Conservation (phyloP, 371 early-diverging fungal species). For the Haplosporangium sp. region DNA sequence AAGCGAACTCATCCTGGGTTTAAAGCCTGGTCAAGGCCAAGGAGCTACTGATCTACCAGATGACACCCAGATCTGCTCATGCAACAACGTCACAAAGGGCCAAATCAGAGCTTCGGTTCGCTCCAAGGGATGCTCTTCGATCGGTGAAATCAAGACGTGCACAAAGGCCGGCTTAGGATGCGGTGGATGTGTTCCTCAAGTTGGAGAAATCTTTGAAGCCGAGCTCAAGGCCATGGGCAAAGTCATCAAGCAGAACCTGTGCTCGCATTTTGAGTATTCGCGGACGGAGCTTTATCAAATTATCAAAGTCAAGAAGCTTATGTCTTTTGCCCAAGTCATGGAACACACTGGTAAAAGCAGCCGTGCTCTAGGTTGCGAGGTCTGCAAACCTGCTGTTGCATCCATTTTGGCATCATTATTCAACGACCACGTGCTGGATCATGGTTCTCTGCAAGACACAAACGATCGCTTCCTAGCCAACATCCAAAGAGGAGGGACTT, state of each 20-base stretch:
- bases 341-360: slow-evolving; percentile 57
- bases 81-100: slow-evolving; percentile 75
- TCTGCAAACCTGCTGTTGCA: slow-evolving; percentile 73
- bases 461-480: slow-evolving; percentile 80
- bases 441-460: slow-evolving; percentile 71
- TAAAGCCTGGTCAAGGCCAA: slow-evolving; percentile 55
- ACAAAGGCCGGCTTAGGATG: slow-evolving; percentile 70
- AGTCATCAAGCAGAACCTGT: slow-evolving; percentile 63
- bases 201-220: slow-evolving; percentile 67
- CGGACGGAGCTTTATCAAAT: slow-evolving; percentile 74
- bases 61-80: slow-evolving; percentile 78
- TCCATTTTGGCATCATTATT: slow-evolving; percentile 76
- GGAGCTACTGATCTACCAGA: slow-evolving; percentile 66
- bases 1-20: slow-evolving; percentile 69
- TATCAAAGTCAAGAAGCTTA: slow-evolving; percentile 65
- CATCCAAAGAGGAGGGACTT: slow-evolving; percentile 78
- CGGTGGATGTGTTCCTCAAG: slow-evolving; percentile 73
- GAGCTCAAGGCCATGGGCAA: slow-evolving; percentile 70
- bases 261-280: slow-evolving; percentile 71
- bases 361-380: slow-evolving; percentile 62
- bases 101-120: slow-evolving; percentile 61
- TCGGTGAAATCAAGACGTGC: slow-evolving; percentile 68
- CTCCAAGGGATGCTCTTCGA: slow-evolving; percentile 58
- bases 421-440: slow-evolving; percentile 73
- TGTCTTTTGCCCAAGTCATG: slow-evolving; percentile 63